A percentile compares a stretch with the other conserved stretches of the same genome.
Evolutionary conservation across 2,329 filamentous ascomycete species (phyloP).

Genomic region (Neurospora sp.): DNA sequence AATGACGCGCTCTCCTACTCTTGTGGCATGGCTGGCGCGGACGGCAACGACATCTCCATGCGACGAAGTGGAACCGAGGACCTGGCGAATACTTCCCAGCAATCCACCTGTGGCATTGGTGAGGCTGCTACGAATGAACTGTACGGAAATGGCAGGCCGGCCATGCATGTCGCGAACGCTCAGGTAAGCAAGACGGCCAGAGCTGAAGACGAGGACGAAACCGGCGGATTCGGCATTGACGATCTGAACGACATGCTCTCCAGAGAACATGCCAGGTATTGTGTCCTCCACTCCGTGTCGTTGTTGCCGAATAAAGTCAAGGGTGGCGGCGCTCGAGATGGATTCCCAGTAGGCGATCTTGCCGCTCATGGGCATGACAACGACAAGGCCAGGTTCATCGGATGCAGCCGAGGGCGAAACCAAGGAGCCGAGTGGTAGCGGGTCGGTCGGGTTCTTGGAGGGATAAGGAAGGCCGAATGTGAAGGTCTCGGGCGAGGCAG

Average conservation of each 20-base stretch:
- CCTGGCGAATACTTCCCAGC: constrained; percentile 71
- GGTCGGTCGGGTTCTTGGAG: constrained; percentile 55
- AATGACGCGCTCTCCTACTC: constrained; percentile 75
- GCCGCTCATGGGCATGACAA: constrained; percentile 74
- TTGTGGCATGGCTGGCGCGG: constrained; percentile 58
- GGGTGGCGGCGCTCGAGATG: constrained; percentile 75
- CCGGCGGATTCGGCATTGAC: constrained; percentile 78
- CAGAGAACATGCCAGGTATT: constrained; percentile 64
- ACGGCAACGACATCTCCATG: constrained; percentile 75
- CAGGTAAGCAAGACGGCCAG: constrained; percentile 77
- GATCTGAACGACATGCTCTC: constrained; percentile 68
- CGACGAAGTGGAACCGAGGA: constrained; percentile 58
- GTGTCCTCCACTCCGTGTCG: constrained; percentile 67
- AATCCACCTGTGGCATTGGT: constrained; percentile 53
- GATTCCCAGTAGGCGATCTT: constrained; percentile 94
- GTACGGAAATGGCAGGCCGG: constrained; percentile 67
- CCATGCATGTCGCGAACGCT: constrained; percentile 80
- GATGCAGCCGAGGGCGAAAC: constrained; percentile 68
- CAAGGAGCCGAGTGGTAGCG: constrained; percentile 72
- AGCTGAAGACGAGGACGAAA: constrained; percentile 76
- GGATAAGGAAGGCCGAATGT: constrained; percentile 69
- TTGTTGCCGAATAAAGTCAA: constrained; percentile 74
- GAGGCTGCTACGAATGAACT: constrained; percentile 58
- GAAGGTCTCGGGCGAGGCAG: constrained; percentile 64
- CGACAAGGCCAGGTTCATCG: constrained; percentile 75